Evolutionary conservation across 805 yeast genomes (phyloP).

Genomic region (Komagataella pastoris): DNA sequence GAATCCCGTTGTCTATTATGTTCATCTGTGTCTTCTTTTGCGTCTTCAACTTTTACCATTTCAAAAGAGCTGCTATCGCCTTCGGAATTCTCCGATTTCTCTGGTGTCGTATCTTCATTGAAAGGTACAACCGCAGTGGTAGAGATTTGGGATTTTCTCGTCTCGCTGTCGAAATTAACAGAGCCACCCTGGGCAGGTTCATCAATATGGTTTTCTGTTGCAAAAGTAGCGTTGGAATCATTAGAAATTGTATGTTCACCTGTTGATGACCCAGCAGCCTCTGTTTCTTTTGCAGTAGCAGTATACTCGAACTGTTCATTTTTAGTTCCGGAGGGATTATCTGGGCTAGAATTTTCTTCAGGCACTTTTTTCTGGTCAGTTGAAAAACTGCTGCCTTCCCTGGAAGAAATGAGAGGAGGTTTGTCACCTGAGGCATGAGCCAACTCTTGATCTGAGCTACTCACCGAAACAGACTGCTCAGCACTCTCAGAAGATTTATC

Average conservation of each 20-base stretch:
- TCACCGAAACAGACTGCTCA: slow-evolving; percentile 5
- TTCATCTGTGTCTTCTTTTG: background rate
- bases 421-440: background rate
- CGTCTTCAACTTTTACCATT: background rate
- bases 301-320: background rate
- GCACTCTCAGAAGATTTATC: slow-evolving; percentile 10
- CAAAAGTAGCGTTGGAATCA: background rate
- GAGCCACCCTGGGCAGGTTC: background rate
- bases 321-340: background rate
- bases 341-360: background rate
- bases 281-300: background rate
- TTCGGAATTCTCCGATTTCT: background rate
- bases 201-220: background rate
- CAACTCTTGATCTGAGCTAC: background rate
- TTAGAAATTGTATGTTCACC: too few relatives aligned
- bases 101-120: background rate
- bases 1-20: background rate
- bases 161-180: background rate
- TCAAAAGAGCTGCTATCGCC: background rate
- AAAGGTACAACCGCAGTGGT: background rate
- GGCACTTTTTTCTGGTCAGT: background rate
- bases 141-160: background rate
- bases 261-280: background rate
- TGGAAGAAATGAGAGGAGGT: background rate
- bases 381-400: background rate